Evolutionary conservation across 148 eudicot species (phyloP).

Genomic region (Fallopia convolvulus): DNA sequence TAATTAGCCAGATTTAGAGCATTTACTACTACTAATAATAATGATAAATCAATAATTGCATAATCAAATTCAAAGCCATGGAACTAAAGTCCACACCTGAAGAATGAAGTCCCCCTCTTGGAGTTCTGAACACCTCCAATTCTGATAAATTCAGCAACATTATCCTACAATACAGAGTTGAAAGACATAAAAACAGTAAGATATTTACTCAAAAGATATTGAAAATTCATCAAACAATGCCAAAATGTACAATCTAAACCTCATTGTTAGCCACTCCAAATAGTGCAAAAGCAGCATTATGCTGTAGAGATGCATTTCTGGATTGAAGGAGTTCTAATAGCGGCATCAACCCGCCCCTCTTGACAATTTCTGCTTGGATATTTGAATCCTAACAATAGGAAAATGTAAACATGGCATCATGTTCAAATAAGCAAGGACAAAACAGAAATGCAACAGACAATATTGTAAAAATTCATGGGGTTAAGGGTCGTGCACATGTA

Average conservation of each 20-base stretch:
- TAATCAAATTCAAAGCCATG: neutral
- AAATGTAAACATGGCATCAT: neutral
- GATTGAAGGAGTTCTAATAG: slow-evolving; percentile 78
- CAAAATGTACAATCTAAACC: slow-evolving; percentile 25
- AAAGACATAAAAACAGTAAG: neutral
- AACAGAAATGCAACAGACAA: neutral
- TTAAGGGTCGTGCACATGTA: too few species aligned
- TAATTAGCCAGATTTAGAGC: neutral
- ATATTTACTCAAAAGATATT: neutral
- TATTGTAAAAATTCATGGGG: neutral
- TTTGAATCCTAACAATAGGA: slow-evolving; percentile 51
- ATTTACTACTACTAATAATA: too few species aligned
- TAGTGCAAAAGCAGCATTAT: slow-evolving; percentile 88
- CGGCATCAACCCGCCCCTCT: slow-evolving; percentile 63
- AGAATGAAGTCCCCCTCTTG: slow-evolving; percentile 75
- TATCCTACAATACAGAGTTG: slow-evolving; percentile 41
- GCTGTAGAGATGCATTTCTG: slow-evolving; percentile 71
- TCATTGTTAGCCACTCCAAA: slow-evolving; percentile 95
- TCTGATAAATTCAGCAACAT: slow-evolving; percentile 68
- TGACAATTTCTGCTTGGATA: slow-evolving; percentile 89
- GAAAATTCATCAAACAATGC: neutral
- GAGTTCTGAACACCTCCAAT: slow-evolving; percentile 75
- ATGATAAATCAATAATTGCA: neutral
- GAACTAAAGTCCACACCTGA: slow-evolving; percentile 37
- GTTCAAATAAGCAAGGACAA: neutral